Base-by-base conservation (phyloP, 305 asterid species). In the Fraxinus greggii region DNA sequence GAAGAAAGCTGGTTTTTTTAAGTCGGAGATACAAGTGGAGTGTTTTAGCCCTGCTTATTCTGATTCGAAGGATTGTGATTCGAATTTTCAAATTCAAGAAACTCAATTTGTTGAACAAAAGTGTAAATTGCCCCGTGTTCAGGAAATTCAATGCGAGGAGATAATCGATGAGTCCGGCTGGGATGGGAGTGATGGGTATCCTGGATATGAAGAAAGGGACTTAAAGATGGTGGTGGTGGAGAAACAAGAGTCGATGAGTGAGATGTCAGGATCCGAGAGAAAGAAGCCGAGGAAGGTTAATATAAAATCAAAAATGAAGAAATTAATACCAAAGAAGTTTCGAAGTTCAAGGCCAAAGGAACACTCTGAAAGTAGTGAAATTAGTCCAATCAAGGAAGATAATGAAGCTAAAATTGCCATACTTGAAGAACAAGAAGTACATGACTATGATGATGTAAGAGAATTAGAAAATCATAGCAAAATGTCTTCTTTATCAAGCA, bases 271-370 rank as follows among this genome's bases (percentile, higher is more conserved):
- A 75, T 21, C 54, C 33, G 86, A 86, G 84, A 88, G 61, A 79
- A 81, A 72, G 69, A 91, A 90, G 79, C 88, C 92, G 13, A 77
- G 86, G 38, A 80, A 76, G 77, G 89, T 86, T 5, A 91, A 82
- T 86, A 87, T 95, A 9, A 88, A 86, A 83, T 90, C 90, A 3
- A 92, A 86, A 89, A 81, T 93, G 91, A 89, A 86, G 87, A 86
- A 87, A 79, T 72, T 90, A 24, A 83, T 95, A 1, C 87, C 88
- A 0, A 91, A 82, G 84, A 94, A 83, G 78, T 81, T 88, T 67
- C 86, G 86, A 72, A 61, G 73, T 13, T 63, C 82, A 3, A 87
- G 82, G 84, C 92, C 83, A 54, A 90, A 81, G 29, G 81, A 77
- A 7, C 63, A 40, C 65, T 36, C 76, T 32, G 73, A 78, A 73